Conservation (phyloP, 169 alveolate species). For the Plasmodium gonderi region DNA sequence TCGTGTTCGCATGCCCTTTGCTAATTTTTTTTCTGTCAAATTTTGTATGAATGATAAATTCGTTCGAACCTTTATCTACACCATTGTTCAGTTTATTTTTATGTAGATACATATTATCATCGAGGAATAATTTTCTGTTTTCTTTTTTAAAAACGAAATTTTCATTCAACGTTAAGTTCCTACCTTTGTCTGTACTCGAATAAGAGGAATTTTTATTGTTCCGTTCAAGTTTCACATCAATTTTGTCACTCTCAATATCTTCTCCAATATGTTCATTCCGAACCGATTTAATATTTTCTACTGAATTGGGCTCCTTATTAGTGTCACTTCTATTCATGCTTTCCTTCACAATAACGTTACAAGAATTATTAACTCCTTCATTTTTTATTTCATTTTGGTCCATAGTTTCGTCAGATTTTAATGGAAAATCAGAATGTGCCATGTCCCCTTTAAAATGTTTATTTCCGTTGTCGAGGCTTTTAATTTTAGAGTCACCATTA, state of each 20-base stretch:
- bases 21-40: not conserved
- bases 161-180: not conserved
- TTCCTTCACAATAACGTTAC: not conserved
- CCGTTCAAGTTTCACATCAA: not conserved
- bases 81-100: not conserved
- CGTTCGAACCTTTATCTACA: slow-evolving; percentile 6
- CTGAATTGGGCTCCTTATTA: not conserved
- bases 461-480: not conserved
- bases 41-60: slow-evolving; percentile 5
- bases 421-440: not conserved
- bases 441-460: not conserved
- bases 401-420: not conserved
- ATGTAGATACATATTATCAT: not conserved
- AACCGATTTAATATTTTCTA: not conserved
- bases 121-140: not conserved
- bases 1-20: not conserved
- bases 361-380: not conserved
- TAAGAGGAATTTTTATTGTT: not conserved
- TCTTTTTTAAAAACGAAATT: not conserved
- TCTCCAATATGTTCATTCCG: not conserved
- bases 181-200: slow-evolving; percentile 12
- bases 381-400: not conserved
- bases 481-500: slow-evolving; percentile 1
- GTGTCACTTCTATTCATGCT: not conserved
- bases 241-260: not conserved